Base-by-base conservation (phyloP, 2,329 filamentous ascomycete genomes). In the Pseudogymnoascus verrucosus region DNA sequence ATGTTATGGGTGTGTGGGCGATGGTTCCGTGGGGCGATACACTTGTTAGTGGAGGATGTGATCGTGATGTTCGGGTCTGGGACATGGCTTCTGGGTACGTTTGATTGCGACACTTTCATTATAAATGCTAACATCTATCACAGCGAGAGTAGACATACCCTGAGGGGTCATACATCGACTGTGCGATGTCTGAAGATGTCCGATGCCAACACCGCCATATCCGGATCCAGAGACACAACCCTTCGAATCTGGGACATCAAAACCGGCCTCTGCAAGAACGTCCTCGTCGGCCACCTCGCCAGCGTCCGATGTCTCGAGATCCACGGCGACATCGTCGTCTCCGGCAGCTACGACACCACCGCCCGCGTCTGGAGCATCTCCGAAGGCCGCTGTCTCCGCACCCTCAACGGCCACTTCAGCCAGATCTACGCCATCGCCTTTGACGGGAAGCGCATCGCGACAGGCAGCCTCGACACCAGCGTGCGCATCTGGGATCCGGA, bases 401-500 rank as follows among this genome's bases (percentile, higher is more conserved):
- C 92, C 0, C 81, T 99, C 40, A 88, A 89, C 51, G 95, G 95
- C 0, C 95, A 99, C 76, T 99, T 97, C 77, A 98, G 93, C 74
- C 95, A 99, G 74, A 99, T 99, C 64, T 99, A 99, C 74, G 95
- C 95, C 19, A 96, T 99, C 73, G 95, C 95, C 1, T 99, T 98
- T 76, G 95, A 99, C 74, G 95, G 95, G 40, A 88, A 88, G 69
- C 85, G 93, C 67, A 93, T 99, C 64, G 93, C 96, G 37, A 99
- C 95, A 8, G 95, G 95, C 61, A 97, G 93, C 75, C 79, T 99
- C 66, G 95, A 99, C 76, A 99, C 95, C 3, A 97, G 93, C 70
- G 93, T 99, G 26, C 84, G 95, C 67, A 96, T 99, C 67, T 99
- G 95, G 95, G 92, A 99, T 79, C 91, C 91, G 26, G 85, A 83